These are phyloP conservation scores for Vitis rupestris DNA, from an alignment of 164 flowering plant species.

Conservation along the genomic window DNA sequence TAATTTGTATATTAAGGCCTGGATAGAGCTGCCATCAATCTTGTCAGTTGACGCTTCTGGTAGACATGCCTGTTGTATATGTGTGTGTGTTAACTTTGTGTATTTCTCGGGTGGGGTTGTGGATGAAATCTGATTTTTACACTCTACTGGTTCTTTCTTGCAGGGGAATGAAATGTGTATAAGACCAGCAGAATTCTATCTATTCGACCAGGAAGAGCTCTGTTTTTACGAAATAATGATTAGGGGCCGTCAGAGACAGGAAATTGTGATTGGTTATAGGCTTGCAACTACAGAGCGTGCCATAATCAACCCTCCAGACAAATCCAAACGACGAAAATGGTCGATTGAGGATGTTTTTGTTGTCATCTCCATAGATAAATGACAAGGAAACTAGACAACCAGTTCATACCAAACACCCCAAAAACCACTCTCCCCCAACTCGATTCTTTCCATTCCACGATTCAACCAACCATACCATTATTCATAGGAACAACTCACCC, in stretches of 20 bases:
- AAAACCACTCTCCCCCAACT: neutral
- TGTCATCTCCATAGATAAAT: constrained; percentile 58
- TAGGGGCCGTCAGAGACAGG: constrained; percentile 72
- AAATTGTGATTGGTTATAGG: constrained; percentile 85
- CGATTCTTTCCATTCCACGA: neutral
- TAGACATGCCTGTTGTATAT: too few relatives aligned
- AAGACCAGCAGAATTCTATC: constrained; percentile 80
- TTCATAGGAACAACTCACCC: neutral
- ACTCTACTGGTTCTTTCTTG: constrained; percentile 4
- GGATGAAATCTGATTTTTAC: neutral
- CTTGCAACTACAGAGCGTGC: constrained; percentile 64
- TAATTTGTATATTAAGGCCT: too few relatives aligned
- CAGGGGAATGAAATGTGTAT: constrained; percentile 94
- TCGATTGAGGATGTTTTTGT: constrained; percentile 84
- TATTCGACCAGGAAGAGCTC: constrained; percentile 83
- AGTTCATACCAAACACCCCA: neutral
- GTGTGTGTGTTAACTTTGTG: too few relatives aligned
- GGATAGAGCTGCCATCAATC: too few relatives aligned
- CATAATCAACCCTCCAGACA: constrained; percentile 61
- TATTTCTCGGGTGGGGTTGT: too few relatives aligned
- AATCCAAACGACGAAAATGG: constrained; percentile 66
- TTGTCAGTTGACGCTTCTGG: too few relatives aligned
- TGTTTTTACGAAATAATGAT: constrained; percentile 74
- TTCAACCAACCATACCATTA: too few relatives aligned
- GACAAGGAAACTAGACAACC: neutral